These are phyloP conservation scores for Suillus paluster DNA, from an alignment of 768 basidiomycete genomes.

Conservation along the genomic window DNA sequence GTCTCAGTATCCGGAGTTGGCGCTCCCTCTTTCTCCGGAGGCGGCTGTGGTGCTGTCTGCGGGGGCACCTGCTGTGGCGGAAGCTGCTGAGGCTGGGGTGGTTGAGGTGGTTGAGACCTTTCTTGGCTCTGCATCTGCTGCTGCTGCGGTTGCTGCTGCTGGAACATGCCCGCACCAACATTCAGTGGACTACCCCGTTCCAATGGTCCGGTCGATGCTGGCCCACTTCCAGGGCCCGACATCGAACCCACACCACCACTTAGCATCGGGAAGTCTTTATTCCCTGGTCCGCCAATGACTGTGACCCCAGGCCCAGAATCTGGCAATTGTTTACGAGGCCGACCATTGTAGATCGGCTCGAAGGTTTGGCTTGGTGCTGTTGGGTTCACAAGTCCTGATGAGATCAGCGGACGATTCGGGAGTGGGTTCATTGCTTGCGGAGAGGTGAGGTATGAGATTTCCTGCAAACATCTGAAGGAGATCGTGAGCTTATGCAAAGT, in stretches of 20 bases:
- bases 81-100: constrained; percentile 50
- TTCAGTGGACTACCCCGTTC: constrained; percentile 55
- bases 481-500: constrained; percentile 4
- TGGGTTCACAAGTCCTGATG: constrained; percentile 26
- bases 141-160: constrained; percentile 40
- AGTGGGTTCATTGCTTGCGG: constrained; percentile 97
- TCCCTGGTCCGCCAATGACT: constrained; percentile 28
- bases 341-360: constrained; percentile 78
- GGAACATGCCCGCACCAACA: constrained; percentile 43
- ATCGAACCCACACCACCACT: constrained; percentile 56
- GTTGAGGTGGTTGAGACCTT: constrained; percentile 28
- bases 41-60: constrained; percentile 10
- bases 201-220: constrained; percentile 50
- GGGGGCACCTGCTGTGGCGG: constrained; percentile 23
- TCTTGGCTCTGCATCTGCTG: constrained; percentile 25
- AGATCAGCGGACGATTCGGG: constrained; percentile 78
- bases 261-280: constrained; percentile 66
- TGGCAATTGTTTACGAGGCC: constrained; percentile 80
- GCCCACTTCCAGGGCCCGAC: constrained; percentile 55
- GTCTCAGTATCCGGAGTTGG: constrained; percentile 21
- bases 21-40: constrained; percentile 14
- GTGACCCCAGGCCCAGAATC: constrained; percentile 48
- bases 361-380: constrained; percentile 46
- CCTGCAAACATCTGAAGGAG: constrained; percentile 85
- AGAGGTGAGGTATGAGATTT: constrained; percentile 96